A percentile compares a stretch with the other conserved stretches of the same genome.
Conservation (phyloP, 306 rosid species). For the Senna tora region DNA sequence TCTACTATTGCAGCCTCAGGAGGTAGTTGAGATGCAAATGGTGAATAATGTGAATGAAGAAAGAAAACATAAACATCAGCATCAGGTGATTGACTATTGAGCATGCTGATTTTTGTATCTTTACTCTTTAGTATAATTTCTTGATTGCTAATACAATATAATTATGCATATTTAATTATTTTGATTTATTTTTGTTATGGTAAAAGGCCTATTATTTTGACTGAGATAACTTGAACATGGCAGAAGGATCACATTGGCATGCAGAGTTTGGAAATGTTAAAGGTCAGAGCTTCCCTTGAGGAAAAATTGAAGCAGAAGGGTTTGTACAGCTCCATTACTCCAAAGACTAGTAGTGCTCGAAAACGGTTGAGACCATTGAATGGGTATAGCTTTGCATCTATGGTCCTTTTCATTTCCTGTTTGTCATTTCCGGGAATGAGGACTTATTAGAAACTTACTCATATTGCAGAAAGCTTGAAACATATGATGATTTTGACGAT, state of each 20-base stretch:
- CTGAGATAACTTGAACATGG: constrained; percentile 40
- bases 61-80: constrained; percentile 54
- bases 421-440: constrained; percentile 14
- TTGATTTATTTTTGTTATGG: constrained; percentile 22
- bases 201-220: constrained; percentile 29
- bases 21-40: constrained; percentile 40
- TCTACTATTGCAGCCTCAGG: constrained; percentile 40
- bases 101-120: constrained; percentile 19
- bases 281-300: constrained; percentile 81
- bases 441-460: constrained; percentile 40
- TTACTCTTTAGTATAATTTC: constrained; percentile 6
- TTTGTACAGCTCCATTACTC: constrained; percentile 49
- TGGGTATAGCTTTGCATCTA: constrained; percentile 55
- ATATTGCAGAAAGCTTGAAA: constrained; percentile 67
- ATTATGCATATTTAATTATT: constrained; percentile 1
- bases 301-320: constrained; percentile 80
- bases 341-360: constrained; percentile 51
- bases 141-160: constrained; percentile 5
- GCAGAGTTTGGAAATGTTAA: constrained; percentile 82
- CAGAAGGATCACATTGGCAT: constrained; percentile 63
- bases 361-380: constrained; percentile 65
- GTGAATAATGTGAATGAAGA: constrained; percentile 48
- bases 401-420: constrained; percentile 20
- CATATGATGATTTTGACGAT: constrained; percentile 82
- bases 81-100: constrained; percentile 51